Evolutionary conservation across 140 eudicot genomes (phyloP).

Genomic region (Anethum foeniculum): DNA sequence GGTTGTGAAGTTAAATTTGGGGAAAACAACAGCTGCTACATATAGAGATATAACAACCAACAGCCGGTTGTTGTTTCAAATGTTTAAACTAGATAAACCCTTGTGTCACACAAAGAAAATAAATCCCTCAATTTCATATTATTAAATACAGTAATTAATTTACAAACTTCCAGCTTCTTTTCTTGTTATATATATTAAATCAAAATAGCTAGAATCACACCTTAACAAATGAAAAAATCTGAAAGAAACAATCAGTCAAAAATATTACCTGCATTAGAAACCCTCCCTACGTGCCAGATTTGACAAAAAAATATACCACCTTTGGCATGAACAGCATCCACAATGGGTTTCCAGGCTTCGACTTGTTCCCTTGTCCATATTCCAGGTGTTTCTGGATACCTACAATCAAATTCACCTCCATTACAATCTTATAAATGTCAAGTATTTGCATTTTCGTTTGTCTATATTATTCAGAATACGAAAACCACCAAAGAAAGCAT

Average conservation of each 20-base stretch:
- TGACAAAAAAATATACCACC: slow-evolving; percentile 21
- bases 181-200: neutral
- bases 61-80: neutral
- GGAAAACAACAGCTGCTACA: neutral
- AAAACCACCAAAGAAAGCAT: neutral
- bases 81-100: neutral
- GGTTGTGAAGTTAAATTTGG: neutral
- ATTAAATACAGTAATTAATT: no score
- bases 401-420: slow-evolving; percentile 7
- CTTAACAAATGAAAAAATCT: neutral
- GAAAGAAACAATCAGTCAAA: neutral
- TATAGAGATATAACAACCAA: neutral
- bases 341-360: slow-evolving; percentile 30
- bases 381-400: slow-evolving; percentile 14
- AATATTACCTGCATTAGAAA: slow-evolving; percentile 13
- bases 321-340: slow-evolving; percentile 29
- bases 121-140: neutral
- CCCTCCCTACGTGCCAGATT: slow-evolving; percentile 16
- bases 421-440: neutral
- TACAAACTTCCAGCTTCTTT: neutral
- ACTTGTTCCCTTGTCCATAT: slow-evolving; percentile 26
- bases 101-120: no score
- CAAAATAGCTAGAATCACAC: neutral
- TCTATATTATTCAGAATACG: no score
- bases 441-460: neutral